Base-by-base conservation (phyloP, 2,329 filamentous ascomycete genomes). In the Aspergillus clavatus region DNA sequence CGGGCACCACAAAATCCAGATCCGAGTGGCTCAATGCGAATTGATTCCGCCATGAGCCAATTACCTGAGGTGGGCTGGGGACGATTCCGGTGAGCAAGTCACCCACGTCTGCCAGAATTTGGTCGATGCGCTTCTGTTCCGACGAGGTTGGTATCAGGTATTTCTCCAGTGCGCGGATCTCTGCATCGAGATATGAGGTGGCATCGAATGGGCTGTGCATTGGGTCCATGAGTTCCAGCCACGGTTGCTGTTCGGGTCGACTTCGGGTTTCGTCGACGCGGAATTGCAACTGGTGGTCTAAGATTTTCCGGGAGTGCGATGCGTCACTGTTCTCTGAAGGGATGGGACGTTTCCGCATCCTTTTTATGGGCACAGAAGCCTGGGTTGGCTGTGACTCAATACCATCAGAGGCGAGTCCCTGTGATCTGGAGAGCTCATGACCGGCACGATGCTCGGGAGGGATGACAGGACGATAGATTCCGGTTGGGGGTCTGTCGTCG, bases 41-140 rank as follows among this genome's bases (percentile, higher is more conserved):
- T 7, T 77, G 76, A 11, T 73, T 80, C 8, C 63, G 60, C 45
- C 75, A 68, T 7, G 79, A 82, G 14, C 80, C 80, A 46, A 78
- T 76, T 2, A 77, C 48, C 46, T 76, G 67, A 5, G 70, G 63
- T 7, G 57, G 43, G 29, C 58, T 50, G 10, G 61, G 58, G 3
- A 65, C 50, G 16, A 47, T 47, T 14, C 52, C 38, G 50, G 61
- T 51, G 38, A 71, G 40, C 35, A 58, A 38, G 45, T 53, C 42
- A 60, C 55, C 44, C 8, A 72, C 40, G 16, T 66, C 58, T 16
- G 43, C 38, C 5, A 57, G 46, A 3, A 70, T 48, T 6, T 45
- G 56, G 16, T 57, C 40, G 5, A 65, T 56, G 11, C 45, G 56
- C 12, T 58, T 50, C 16, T 59, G 52, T 60, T 82, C 79, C 10